Percentiles rank a stretch among this genome's conserved stretches.
These are phyloP conservation scores for Heliamphora exappendiculata DNA, from an alignment of 148 eudicot genomes.

Conservation along the genomic window DNA sequence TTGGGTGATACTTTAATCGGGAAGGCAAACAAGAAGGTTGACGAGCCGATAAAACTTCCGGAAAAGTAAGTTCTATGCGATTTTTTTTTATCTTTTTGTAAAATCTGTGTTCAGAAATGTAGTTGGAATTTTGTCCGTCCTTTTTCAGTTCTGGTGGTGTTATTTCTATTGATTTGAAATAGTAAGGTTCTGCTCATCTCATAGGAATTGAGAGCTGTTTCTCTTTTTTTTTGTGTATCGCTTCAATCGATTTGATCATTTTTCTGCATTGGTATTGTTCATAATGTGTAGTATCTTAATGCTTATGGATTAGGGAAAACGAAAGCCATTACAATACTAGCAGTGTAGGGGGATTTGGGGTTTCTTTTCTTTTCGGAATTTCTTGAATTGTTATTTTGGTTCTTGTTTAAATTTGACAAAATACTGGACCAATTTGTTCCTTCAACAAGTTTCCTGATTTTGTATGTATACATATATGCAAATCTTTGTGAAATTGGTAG, in stretches of 20 bases:
- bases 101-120: background rate
- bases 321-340: background rate
- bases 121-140: background rate
- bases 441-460: background rate
- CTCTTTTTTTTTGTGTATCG: background rate
- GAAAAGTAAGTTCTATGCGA: constrained; percentile 39
- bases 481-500: background rate
- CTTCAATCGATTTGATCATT: background rate
- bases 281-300: background rate
- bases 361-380: background rate
- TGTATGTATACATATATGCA: too few species aligned
- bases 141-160: background rate
- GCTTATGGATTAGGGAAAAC: background rate
- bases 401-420: background rate
- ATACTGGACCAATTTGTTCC: background rate
- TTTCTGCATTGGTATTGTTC: background rate
- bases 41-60: constrained; percentile 29
- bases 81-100: too few species aligned
- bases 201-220: background rate
- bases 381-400: background rate
- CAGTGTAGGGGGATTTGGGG: background rate
- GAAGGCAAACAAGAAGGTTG: constrained; percentile 22
- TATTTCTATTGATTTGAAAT: background rate
- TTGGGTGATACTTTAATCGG: background rate
- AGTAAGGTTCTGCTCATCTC: background rate